A percentile compares a stretch with the other conserved stretches of the same genome.
Evolutionary conservation across 116 monocot species (phyloP).

Genomic region (Papilionanthe hybrid): DNA sequence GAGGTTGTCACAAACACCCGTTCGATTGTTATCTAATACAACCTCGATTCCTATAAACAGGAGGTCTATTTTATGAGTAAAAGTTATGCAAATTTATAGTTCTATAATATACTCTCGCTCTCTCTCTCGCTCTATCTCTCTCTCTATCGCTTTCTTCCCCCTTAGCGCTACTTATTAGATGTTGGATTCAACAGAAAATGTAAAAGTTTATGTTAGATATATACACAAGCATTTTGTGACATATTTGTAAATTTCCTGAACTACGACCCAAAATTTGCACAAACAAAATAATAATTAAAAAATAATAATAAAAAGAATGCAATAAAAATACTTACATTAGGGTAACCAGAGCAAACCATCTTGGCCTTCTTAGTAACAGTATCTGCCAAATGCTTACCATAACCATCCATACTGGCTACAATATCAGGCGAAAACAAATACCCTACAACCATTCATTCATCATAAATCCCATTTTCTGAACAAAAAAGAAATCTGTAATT

Average conservation of each 20-base stretch:
- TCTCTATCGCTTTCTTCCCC: no score
- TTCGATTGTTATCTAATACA: no score
- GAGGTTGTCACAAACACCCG: no score
- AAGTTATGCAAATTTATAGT: no score
- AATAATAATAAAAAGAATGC: not conserved
- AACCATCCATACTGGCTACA: conserved; percentile 8
- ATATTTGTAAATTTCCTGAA: not conserved
- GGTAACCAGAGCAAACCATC: conserved; percentile 7
- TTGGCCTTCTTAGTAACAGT: not conserved
- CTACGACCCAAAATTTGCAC: not conserved
- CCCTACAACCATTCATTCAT: conserved; percentile 3
- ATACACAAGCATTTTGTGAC: no score
- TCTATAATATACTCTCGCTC: no score
- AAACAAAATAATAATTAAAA: not conserved
- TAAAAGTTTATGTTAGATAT: no score
- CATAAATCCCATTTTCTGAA: conserved; percentile 6
- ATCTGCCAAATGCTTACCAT: conserved; percentile 6
- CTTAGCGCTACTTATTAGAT: no score
- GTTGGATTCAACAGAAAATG: no score
- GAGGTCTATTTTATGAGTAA: no score
- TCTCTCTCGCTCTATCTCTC: no score
- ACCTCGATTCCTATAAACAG: no score
- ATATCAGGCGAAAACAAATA: conserved; percentile 14
- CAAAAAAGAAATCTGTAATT: not conserved
- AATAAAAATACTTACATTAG: not conserved